phyloP scores from a whole-genome alignment of 1,284 basidiomycete genomes.

The Ustilago crameri region DNA sequence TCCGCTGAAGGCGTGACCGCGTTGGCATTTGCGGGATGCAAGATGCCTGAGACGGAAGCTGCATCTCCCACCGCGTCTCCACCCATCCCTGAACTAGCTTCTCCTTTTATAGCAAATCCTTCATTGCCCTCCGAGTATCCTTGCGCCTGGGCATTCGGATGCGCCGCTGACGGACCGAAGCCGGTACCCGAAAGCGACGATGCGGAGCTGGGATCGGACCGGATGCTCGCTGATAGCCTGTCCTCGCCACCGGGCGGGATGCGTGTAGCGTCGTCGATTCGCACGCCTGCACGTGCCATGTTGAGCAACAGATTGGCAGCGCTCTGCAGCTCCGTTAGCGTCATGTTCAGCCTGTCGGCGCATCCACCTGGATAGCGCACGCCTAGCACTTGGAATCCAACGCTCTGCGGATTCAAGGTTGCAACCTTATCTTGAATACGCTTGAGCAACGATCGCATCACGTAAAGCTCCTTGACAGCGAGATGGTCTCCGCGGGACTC shows the following conservation, averaged over 20 bases:
- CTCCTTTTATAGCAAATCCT: background rate
- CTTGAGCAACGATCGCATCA: slow-evolving; percentile 46
- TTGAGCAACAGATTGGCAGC: slow-evolving; percentile 41
- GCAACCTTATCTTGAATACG: slow-evolving; percentile 42
- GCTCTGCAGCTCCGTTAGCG: slow-evolving; percentile 39
- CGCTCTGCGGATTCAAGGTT: slow-evolving; percentile 38
- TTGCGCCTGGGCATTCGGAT: slow-evolving; percentile 5
- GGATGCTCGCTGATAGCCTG: slow-evolving; percentile 9
- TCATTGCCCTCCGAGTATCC: slow-evolving; percentile 3
- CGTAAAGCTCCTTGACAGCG: slow-evolving; percentile 41
- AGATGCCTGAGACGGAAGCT: slow-evolving; percentile 6
- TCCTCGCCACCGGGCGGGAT: slow-evolving; percentile 33
- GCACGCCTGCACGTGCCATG: slow-evolving; percentile 43
- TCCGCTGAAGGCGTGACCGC: slow-evolving; percentile 32
- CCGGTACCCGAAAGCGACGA: slow-evolving; percentile 7
- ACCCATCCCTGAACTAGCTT: background rate
- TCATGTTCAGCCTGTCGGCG: slow-evolving; percentile 38
- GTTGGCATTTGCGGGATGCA: slow-evolving; percentile 7
- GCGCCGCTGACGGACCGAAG: background rate
- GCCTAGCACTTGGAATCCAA: slow-evolving; percentile 37
- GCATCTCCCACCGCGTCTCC: background rate
- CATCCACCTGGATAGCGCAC: slow-evolving; percentile 40
- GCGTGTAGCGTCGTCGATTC: slow-evolving; percentile 38
- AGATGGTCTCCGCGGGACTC: slow-evolving; percentile 48
- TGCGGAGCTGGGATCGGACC: slow-evolving; percentile 20